Percentiles rank a stretch among this genome's conserved stretches.
These are phyloP conservation scores for Strobilomyces confusus DNA, from an alignment of 768 basidiomycete species.

Conservation along the genomic window DNA sequence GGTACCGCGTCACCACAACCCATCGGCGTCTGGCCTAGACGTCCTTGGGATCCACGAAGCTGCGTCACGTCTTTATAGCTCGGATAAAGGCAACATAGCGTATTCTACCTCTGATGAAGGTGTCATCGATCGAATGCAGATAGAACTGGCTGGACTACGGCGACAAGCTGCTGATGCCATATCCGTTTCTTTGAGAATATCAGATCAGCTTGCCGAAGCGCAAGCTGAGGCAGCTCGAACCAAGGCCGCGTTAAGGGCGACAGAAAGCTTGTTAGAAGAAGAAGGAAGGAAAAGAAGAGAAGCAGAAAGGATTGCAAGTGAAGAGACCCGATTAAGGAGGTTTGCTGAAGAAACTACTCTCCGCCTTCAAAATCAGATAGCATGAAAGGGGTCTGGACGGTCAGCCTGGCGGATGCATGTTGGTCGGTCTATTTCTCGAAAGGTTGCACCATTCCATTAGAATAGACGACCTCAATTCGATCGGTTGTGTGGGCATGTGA, in stretches of 20 bases:
- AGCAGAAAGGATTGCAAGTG: slow-evolving; percentile 49
- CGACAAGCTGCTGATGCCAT: slow-evolving; percentile 68
- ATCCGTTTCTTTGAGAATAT: slow-evolving; percentile 57
- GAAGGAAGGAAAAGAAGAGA: slow-evolving; percentile 57
- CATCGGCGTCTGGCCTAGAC: slow-evolving; percentile 37
- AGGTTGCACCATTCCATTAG: not conserved
- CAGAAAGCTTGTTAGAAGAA: slow-evolving; percentile 58
- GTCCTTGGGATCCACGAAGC: slow-evolving; percentile 31
- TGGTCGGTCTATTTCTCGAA: not conserved
- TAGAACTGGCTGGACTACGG: slow-evolving; percentile 60
- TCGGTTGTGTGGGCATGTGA: not conserved
- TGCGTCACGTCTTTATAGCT: slow-evolving; percentile 41
- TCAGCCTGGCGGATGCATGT: not conserved
- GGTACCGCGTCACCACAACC: slow-evolving; percentile 42
- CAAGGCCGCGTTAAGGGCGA: slow-evolving; percentile 48
- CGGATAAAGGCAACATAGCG: slow-evolving; percentile 26
- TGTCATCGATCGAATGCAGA: slow-evolving; percentile 58
- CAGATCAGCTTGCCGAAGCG: slow-evolving; percentile 66
- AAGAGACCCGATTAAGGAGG: slow-evolving; percentile 44
- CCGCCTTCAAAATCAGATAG: slow-evolving; percentile 29
- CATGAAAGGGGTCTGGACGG: not conserved
- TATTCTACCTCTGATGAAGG: slow-evolving; percentile 36
- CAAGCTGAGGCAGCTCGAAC: slow-evolving; percentile 57
- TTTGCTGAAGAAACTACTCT: slow-evolving; percentile 49
- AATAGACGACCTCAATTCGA: slow-evolving; percentile 6